A percentile compares a stretch with the other conserved stretches of the same genome.
These are phyloP conservation scores for Solioccasus polychromus DNA, from an alignment of 768 basidiomycete genomes.

Conservation along the genomic window DNA sequence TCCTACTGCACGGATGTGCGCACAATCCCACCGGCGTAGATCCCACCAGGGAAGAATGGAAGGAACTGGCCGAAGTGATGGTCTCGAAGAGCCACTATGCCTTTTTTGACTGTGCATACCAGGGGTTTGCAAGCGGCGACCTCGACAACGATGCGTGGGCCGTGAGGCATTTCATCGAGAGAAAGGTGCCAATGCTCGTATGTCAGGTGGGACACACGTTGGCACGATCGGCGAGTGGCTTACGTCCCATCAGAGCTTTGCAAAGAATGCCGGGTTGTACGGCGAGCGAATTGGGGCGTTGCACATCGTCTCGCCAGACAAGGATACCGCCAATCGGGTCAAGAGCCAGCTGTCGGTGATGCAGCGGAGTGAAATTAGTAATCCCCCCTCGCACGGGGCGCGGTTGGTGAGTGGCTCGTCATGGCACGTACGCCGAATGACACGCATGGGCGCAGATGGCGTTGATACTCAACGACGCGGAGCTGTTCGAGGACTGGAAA, in stretches of 20 bases:
- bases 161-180: slow-evolving; percentile 80
- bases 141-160: slow-evolving; percentile 91
- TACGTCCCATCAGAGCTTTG: slow-evolving; percentile 71
- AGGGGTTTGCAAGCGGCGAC: slow-evolving; percentile 94
- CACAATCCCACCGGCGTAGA: slow-evolving; percentile 98
- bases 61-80: slow-evolving; percentile 68
- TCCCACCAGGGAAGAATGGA: slow-evolving; percentile 87
- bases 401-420: slow-evolving; percentile 57
- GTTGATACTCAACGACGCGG: slow-evolving; percentile 73
- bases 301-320: slow-evolving; percentile 66
- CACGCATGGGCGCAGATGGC: slow-evolving; percentile 48
- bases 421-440: background rate
- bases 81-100: slow-evolving; percentile 74
- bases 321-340: slow-evolving; percentile 68
- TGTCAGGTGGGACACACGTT: slow-evolving; percentile 64
- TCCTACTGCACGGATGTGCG: slow-evolving; percentile 91
- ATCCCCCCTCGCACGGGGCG: slow-evolving; percentile 90
- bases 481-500: slow-evolving; percentile 86
- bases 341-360: slow-evolving; percentile 89
- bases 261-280: slow-evolving; percentile 95
- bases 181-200: slow-evolving; percentile 72
- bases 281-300: slow-evolving; percentile 94
- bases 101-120: slow-evolving; percentile 96
- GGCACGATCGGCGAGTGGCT: slow-evolving; percentile 2
- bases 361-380: slow-evolving; percentile 93